Evolutionary conservation across 2,329 filamentous ascomycete genomes (phyloP).

Genomic region (Chalara sp.): DNA sequence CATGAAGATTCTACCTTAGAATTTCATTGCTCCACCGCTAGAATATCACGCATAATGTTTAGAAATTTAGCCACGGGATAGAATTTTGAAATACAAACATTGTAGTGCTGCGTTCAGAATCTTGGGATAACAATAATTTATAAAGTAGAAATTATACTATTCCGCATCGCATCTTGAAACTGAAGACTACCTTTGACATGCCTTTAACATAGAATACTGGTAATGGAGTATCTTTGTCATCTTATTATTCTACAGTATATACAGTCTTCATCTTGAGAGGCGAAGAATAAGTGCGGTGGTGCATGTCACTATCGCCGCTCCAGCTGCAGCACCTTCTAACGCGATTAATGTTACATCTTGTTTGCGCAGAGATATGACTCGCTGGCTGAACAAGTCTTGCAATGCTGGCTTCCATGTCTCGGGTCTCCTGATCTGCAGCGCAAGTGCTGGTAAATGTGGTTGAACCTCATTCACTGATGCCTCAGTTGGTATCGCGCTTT

Average conservation of each 20-base stretch:
- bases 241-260: conserved; percentile 13
- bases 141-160: too few species aligned
- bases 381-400: conserved; percentile 59
- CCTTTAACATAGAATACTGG: too few species aligned
- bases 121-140: too few species aligned
- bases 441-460: conserved; percentile 29
- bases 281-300: conserved; percentile 23
- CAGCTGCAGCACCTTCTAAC: conserved; percentile 59
- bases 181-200: too few species aligned
- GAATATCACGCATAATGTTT: too few species aligned
- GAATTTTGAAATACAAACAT: too few species aligned
- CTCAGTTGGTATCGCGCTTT: neutral
- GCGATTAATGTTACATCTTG: conserved; percentile 64
- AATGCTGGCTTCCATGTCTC: conserved; percentile 44
- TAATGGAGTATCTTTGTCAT: conserved; percentile 1
- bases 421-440: conserved; percentile 24
- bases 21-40: too few species aligned
- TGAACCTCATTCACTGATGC: conserved; percentile 11
- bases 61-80: too few species aligned
- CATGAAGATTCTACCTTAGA: too few species aligned
- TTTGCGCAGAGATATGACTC: conserved; percentile 56
- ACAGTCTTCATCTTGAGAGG: conserved; percentile 14
- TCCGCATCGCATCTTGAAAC: too few species aligned
- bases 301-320: conserved; percentile 51
- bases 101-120: too few species aligned